Evolutionary conservation across 2,329 filamentous ascomycete genomes (phyloP).

Genomic region (Elsinoe perseae): DNA sequence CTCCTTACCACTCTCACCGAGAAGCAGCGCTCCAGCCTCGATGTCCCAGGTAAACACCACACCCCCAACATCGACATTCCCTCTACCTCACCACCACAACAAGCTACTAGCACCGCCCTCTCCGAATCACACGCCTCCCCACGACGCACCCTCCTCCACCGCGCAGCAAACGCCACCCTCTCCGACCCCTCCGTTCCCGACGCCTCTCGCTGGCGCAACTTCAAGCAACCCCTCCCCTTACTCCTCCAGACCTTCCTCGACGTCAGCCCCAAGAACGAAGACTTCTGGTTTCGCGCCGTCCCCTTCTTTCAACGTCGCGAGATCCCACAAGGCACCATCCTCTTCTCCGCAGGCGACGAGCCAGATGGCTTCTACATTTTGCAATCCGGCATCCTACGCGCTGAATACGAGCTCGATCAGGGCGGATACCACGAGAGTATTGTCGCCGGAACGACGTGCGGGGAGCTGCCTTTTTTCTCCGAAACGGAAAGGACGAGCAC

Average conservation of each 20-base stretch:
- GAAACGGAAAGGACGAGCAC: slow-evolving; percentile 83
- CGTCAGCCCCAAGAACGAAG: slow-evolving; percentile 75
- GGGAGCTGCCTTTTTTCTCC: slow-evolving; percentile 92
- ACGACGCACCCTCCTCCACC: slow-evolving; percentile 65
- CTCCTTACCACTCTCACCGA: slow-evolving; percentile 52
- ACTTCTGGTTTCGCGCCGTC: slow-evolving; percentile 83
- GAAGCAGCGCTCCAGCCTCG: slow-evolving; percentile 33
- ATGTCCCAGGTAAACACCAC: slow-evolving; percentile 26
- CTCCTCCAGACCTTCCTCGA: slow-evolving; percentile 95
- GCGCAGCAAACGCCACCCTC: slow-evolving; percentile 69
- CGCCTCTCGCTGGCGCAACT: slow-evolving; percentile 67
- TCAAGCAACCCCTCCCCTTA: slow-evolving; percentile 82
- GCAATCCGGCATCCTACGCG: slow-evolving; percentile 79
- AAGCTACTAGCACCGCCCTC: slow-evolving; percentile 9
- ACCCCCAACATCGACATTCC: slow-evolving; percentile 16
- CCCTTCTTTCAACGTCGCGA: slow-evolving; percentile 66
- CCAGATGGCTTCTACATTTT: slow-evolving; percentile 84
- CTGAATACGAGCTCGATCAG: slow-evolving; percentile 85
- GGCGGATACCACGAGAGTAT: slow-evolving; percentile 86
- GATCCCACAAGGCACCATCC: slow-evolving; percentile 59
- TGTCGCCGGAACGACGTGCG: slow-evolving; percentile 87
- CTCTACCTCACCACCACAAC: slow-evolving; percentile 5
- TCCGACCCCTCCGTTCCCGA: slow-evolving; percentile 48
- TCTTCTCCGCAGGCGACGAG: slow-evolving; percentile 68
- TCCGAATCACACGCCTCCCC: slow-evolving; percentile 58